phyloP scores from a whole-genome alignment of 2,329 filamentous ascomycete genomes.

The Pseudocercospora eumusae region DNA sequence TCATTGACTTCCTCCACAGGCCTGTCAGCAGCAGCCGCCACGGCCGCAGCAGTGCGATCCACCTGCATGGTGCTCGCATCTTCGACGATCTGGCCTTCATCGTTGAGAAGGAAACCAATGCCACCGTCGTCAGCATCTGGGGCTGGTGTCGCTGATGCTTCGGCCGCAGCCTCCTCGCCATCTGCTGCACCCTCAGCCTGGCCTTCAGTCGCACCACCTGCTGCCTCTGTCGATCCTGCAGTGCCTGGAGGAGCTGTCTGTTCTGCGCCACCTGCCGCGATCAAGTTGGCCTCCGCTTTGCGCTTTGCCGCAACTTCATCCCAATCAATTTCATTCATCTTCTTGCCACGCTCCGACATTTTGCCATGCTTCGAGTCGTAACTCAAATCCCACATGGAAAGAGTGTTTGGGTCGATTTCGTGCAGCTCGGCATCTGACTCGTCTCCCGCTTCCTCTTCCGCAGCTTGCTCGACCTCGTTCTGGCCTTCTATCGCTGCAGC shows the following conservation, averaged over 20 bases:
- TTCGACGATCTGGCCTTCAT: conserved; percentile 72
- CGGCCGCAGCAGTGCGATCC: conserved; percentile 65
- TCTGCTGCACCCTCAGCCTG: conserved; percentile 14
- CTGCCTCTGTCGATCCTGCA: conserved; percentile 28
- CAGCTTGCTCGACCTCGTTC: conserved; percentile 13
- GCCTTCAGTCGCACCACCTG: conserved; percentile 20
- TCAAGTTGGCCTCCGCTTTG: conserved; percentile 41
- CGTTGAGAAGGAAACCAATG: conserved; percentile 54
- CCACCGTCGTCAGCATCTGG: not conserved
- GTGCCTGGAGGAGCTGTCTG: conserved; percentile 18
- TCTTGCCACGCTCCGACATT: conserved; percentile 71
- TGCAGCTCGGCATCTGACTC: conserved; percentile 39
- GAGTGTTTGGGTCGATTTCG: conserved; percentile 63
- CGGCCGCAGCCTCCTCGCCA: conserved; percentile 12
- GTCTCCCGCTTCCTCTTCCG: conserved; percentile 26
- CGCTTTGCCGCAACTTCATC: conserved; percentile 50
- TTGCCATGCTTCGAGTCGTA: conserved; percentile 63
- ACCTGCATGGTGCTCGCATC: conserved; percentile 68
- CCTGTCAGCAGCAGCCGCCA: conserved; percentile 46
- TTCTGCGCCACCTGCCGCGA: conserved; percentile 23
- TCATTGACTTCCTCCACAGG: conserved; percentile 70
- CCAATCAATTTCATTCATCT: conserved; percentile 68
- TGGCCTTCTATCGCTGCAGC: conserved; percentile 7
- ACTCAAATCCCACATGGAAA: conserved; percentile 73
- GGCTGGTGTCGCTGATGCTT: conserved; percentile 14